These are phyloP conservation scores for Exophiala sideris DNA, from an alignment of 2,329 filamentous ascomycete species.

Conservation along the genomic window DNA sequence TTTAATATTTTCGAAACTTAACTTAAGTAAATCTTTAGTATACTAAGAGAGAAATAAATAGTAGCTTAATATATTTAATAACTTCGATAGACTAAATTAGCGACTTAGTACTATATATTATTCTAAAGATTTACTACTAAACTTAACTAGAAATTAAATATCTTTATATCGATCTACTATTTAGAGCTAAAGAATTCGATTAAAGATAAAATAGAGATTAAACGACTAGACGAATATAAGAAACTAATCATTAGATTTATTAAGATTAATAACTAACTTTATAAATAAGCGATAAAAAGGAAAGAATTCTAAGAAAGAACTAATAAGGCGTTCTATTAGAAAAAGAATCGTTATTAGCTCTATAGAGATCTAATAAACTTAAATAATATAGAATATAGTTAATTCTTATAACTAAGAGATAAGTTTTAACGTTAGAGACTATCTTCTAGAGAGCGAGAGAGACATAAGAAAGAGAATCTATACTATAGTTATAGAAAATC, in stretches of 20 bases:
- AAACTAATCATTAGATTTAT: not conserved
- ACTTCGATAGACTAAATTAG: not conserved
- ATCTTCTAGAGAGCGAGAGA: not conserved
- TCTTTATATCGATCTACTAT: not conserved
- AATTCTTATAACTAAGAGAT: not conserved
- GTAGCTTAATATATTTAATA: not conserved
- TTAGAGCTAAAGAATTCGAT: not conserved
- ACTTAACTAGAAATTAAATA: not conserved
- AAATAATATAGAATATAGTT: not conserved
- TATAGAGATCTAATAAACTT: not conserved
- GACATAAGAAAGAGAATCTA: conserved; percentile 1
- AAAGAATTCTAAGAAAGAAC: not conserved
- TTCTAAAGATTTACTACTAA: not conserved
- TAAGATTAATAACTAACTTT: not conserved
- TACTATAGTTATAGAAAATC: conserved; percentile 1
- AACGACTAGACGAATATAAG: not conserved
- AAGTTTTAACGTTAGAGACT: not conserved
- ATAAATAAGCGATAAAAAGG: not conserved
- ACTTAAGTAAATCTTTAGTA: not conserved
- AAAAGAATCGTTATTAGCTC: not conserved
- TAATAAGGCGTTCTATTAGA: not conserved
- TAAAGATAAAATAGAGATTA: not conserved
- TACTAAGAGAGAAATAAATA: not conserved
- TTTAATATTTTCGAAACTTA: not conserved
- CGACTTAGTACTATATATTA: not conserved